Evolutionary conservation across 1,284 basidiomycete genomes (phyloP), one percentile per base, ranked within the genome.

Genomic region (Ganoderma resinaceum): DNA sequence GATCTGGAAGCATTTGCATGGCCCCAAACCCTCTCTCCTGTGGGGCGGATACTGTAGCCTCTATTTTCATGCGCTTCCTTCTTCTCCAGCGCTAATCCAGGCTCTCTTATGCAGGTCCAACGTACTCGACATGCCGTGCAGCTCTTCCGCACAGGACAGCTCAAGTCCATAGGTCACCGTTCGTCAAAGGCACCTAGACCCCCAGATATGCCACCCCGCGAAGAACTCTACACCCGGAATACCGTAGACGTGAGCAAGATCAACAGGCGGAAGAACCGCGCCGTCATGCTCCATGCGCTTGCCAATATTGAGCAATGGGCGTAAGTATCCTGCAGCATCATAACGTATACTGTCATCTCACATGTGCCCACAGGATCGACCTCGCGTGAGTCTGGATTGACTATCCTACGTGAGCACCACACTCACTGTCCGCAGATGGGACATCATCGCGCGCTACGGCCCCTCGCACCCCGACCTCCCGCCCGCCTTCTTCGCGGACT

Each of bases 291-390:
- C 26, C 86, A 95, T 81, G 93, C 94, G 2, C 82, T 96, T 5
- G 95, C 95, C 0, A 95, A 95, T 77, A 95, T 97, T 63, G 95
- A 96, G 75, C 95, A 95, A 77, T 97, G 94, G 92, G 95, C 95
- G 89, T 91, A 74, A 85, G 90, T 90, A 2, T 12, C 14, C 9
- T 7, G 4, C 0, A 29, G 8, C n/a, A 6, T 2, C n/a, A 4
- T 14, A 26, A 9, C 23, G 11, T 20, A n/a, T 14, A 3, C 18
- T 42, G 12, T 23, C 14, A 1, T 16, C 49, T 55, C 7, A 29
- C 29, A 4, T 55, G 12, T 26, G 1, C 3, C 12, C 35, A 3
- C 71, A 91, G 90, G 0, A 93, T 94, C 68, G 92, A 95, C 74
- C 84, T 94, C 8, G 91, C 92, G 86, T 91, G 75, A 79, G 89